Conservation (phyloP, 2,329 filamentous ascomycete genomes). For the Claviceps paspali region DNA sequence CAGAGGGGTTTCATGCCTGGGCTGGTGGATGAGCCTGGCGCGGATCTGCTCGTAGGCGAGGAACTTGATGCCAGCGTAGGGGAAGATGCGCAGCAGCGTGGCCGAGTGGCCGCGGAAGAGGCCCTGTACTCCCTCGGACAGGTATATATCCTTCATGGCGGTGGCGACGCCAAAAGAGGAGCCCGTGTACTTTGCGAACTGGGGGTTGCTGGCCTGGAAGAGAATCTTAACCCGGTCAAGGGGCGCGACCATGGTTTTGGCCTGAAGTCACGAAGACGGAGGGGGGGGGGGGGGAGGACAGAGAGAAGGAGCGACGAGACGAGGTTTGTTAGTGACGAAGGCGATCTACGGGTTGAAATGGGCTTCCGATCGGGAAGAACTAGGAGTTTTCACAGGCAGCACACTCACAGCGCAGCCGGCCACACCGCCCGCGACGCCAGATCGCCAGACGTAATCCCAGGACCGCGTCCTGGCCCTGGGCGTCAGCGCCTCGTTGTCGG, state of each 20-base stretch:
- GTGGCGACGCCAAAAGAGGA: constrained; percentile 73
- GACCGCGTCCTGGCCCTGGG: constrained; percentile 43
- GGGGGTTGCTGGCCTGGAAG: constrained; percentile 88
- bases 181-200: constrained; percentile 84
- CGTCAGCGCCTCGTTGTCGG: constrained; percentile 31
- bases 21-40: constrained; percentile 54
- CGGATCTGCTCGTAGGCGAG: constrained; percentile 95
- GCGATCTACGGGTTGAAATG: too few relatives aligned
- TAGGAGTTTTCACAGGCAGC: too few relatives aligned
- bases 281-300: too few relatives aligned
- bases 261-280: too few relatives aligned
- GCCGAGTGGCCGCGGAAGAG: constrained; percentile 91
- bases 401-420: constrained; percentile 83
- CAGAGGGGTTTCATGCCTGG: constrained; percentile 62
- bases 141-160: constrained; percentile 74
- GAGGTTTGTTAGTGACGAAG: too few relatives aligned
- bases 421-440: constrained; percentile 72
- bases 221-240: constrained; percentile 97
- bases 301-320: too few relatives aligned
- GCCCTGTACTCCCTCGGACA: constrained; percentile 54
- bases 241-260: constrained; percentile 87
- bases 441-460: constrained; percentile 70
- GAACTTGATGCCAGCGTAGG: constrained; percentile 96
- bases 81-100: constrained; percentile 86
- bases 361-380: too few relatives aligned